A percentile compares a stretch with the other conserved stretches of the same genome.
phyloP scores from a whole-genome alignment of 805 yeast species.

The Metschnikowia colocasiae region DNA sequence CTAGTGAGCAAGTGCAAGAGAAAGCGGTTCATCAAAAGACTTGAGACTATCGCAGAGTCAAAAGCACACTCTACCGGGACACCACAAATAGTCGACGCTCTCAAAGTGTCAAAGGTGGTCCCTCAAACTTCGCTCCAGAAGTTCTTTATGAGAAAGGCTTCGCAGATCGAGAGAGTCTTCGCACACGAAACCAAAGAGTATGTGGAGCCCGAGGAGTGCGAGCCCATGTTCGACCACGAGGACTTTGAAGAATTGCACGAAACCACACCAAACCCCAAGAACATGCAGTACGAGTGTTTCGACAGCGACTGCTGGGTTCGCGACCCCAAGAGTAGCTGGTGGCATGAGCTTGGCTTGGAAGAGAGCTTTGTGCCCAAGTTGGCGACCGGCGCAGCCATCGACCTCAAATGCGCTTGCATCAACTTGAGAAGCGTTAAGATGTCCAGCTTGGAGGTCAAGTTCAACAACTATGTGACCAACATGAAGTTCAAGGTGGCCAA shows the following conservation, averaged over 20 bases:
- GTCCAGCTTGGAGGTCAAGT: background rate
- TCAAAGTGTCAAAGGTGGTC: background rate
- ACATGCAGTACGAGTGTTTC: background rate
- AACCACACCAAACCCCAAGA: background rate
- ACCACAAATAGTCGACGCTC: background rate
- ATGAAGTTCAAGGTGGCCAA: background rate
- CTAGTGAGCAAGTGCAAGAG: too few species aligned
- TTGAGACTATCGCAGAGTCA: background rate
- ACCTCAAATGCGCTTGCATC: background rate
- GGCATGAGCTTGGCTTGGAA: constrained; percentile 4
- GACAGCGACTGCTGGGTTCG: constrained; percentile 2
- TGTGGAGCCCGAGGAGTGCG: background rate
- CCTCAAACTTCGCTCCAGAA: background rate
- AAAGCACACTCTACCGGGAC: too few species aligned
- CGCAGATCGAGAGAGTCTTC: background rate
- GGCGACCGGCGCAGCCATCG: background rate
- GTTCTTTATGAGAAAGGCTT: background rate
- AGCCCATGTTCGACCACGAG: background rate
- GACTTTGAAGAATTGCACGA: background rate
- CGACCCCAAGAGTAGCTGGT: background rate
- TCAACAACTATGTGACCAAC: background rate
- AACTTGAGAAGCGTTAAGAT: background rate
- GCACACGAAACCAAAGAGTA: background rate
- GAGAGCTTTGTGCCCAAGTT: background rate
- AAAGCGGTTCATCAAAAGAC: background rate